Evolutionary conservation across 805 yeast species (phyloP), one percentile per base, ranked within the genome.

Genomic region (Starmerella gropengiesseri): DNA sequence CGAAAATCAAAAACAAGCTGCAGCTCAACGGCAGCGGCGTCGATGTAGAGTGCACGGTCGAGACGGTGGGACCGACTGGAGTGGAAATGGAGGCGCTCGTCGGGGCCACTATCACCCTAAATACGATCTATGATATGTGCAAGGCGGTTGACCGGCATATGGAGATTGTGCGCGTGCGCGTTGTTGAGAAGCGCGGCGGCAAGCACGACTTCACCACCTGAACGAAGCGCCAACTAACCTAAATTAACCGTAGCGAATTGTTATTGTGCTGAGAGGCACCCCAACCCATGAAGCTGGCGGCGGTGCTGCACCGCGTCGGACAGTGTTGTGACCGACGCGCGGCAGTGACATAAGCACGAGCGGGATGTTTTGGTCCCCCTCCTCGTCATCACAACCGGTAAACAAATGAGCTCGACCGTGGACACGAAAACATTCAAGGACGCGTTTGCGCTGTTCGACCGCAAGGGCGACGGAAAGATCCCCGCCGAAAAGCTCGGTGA

Each of bases 371-470:
- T 26, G 23, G 31, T 25, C 26, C 16, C 19, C 31, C 31, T 23
- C 18, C 11, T 26, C 39, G 14, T 17, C 41, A 17, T 16, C 37
- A 13, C 12, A 14, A 35, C 28, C 1, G 17, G 30, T 33, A 29
- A 22, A 43, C 26, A 36, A 25, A 47, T 47, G 50, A 44, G 48
- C 37, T 35, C 48, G n/a, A 26, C 36, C 8, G 54, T 45, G 33
- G 64, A 62, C 48, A 56, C 63, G 34, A 70, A 71, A 54, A 66
- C 74, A 20, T 67, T 71, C 68, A 85, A 84, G 66, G 96, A 91
- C 71, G 95, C 96, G 19, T 91, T 91, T 64, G 91, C 97, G 11
- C 76, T 91, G 35, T 91, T 89, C 60, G 98, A 91, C 68, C 87
- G 86, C 66, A 84, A 87, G 60, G 97, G 95, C 22, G 83, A 89